phyloP scores from a whole-genome alignment of 768 basidiomycete species.

The Coprinellus aureogranulatus region DNA sequence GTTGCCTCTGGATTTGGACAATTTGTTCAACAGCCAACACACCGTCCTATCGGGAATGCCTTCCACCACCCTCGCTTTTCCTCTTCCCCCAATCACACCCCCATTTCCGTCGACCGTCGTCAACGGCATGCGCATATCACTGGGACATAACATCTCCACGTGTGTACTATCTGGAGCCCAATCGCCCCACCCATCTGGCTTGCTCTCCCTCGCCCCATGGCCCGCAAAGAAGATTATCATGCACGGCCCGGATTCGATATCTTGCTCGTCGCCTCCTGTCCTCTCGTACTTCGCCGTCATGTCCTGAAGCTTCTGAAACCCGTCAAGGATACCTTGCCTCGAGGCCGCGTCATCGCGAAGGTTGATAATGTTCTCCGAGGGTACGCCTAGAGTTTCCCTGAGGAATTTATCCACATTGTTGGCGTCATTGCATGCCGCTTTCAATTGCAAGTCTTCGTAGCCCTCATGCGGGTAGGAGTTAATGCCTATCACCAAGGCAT shows the following conservation, averaged over 20 bases:
- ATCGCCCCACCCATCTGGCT: conserved; percentile 28
- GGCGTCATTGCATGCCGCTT: conserved; percentile 40
- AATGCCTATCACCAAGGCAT: conserved; percentile 45
- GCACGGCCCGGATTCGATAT: conserved; percentile 12
- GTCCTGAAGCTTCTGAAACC: conserved; percentile 24
- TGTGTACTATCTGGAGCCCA: conserved; percentile 24
- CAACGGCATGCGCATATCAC: conserved; percentile 24
- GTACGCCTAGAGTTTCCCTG: conserved; percentile 24
- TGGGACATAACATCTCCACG: conserved; percentile 35
- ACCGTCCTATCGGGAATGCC: conserved; percentile 47
- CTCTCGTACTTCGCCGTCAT: conserved; percentile 6
- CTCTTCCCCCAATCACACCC: no score
- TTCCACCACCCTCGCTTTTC: conserved; percentile 9
- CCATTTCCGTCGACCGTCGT: conserved; percentile 3
- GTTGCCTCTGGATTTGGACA: conserved; percentile 38
- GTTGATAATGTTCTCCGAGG: conserved; percentile 31
- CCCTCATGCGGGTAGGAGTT: conserved; percentile 28
- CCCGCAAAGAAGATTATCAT: conserved; percentile 48
- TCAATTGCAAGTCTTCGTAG: conserved; percentile 23
- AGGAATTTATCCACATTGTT: conserved; percentile 35
- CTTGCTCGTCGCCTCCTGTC: no score
- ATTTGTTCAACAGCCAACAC: conserved; percentile 30
- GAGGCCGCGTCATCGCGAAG: conserved; percentile 38
- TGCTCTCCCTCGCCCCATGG: conserved; percentile 35
- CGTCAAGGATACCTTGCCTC: conserved; percentile 31